A percentile compares a stretch with the other conserved stretches of the same genome.
These are phyloP conservation scores for Gentiana macrophylla DNA, from an alignment of 257 asterid species.

Conservation along the genomic window DNA sequence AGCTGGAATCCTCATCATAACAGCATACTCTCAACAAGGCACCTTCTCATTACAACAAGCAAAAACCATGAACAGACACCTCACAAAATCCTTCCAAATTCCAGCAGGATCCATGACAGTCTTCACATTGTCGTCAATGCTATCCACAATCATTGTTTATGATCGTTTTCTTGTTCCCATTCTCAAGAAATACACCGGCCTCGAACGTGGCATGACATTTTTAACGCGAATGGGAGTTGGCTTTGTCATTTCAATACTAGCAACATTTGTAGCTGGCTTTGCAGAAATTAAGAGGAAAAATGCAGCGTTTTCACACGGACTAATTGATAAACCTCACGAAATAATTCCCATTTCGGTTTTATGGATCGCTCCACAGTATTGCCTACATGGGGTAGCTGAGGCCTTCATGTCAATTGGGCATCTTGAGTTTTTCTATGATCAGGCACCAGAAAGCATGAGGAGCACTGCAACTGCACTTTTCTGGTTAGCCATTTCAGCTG, in stretches of 20 bases:
- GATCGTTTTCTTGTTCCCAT: constrained; percentile 64
- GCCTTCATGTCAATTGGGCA: constrained; percentile 84
- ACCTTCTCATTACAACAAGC: constrained; percentile 80
- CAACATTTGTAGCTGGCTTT: constrained; percentile 65
- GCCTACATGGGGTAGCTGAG: constrained; percentile 73
- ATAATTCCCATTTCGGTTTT: constrained; percentile 54
- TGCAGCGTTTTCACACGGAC: constrained; percentile 35
- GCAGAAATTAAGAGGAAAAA: constrained; percentile 46
- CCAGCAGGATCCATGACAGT: constrained; percentile 79
- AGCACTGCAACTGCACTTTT: constrained; percentile 67
- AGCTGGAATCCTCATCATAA: constrained; percentile 68
- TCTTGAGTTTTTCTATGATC: constrained; percentile 77
- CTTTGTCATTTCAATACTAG: constrained; percentile 37
- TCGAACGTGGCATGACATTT: constrained; percentile 67
- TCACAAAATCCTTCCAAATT: constrained; percentile 43
- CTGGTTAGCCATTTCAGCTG: constrained; percentile 71
- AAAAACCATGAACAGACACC: constrained; percentile 71
- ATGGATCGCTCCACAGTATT: constrained; percentile 68
- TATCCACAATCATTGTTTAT: constrained; percentile 45
- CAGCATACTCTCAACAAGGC: constrained; percentile 71
- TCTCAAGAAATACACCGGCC: constrained; percentile 49
- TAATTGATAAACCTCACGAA: constrained; percentile 25
- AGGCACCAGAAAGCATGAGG: constrained; percentile 89
- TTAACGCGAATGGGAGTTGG: constrained; percentile 73
- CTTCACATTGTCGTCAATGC: constrained; percentile 60